Conservation (phyloP, 805 yeast species). For the Vanderwaltozyma polyspora region DNA sequence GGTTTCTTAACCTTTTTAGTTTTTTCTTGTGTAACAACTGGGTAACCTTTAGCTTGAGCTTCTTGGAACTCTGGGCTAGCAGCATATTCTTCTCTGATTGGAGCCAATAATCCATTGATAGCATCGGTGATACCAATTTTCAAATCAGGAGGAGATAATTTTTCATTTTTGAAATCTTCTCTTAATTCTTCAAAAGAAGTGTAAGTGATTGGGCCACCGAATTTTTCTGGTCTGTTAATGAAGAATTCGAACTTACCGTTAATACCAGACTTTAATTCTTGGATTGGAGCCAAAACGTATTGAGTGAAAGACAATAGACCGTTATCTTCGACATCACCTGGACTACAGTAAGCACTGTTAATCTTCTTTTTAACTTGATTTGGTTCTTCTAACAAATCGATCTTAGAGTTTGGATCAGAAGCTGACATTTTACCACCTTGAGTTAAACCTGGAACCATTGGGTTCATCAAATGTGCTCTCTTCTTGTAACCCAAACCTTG, state of each 20-base stretch:
- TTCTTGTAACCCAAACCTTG: slow-evolving; percentile 83
- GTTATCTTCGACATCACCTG: slow-evolving; percentile 84
- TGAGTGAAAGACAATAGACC: slow-evolving; percentile 82
- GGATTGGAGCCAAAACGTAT: slow-evolving; percentile 75
- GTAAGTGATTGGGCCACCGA: slow-evolving; percentile 86
- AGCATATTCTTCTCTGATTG: slow-evolving; percentile 63
- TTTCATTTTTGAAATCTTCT: slow-evolving; percentile 58
- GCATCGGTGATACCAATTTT: slow-evolving; percentile 85
- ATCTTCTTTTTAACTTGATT: slow-evolving; percentile 82
- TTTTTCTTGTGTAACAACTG: slow-evolving; percentile 50
- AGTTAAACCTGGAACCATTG: slow-evolving; percentile 94
- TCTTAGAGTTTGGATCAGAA: slow-evolving; percentile 95
- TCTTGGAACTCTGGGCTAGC: slow-evolving; percentile 61
- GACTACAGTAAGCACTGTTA: slow-evolving; percentile 86
- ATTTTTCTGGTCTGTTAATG: slow-evolving; percentile 89
- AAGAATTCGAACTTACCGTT: slow-evolving; percentile 50
- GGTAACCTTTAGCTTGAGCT: slow-evolving; percentile 72
- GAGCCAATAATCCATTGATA: slow-evolving; percentile 69
- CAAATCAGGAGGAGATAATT: slow-evolving; percentile 85
- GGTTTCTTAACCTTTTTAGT: slow-evolving; percentile 62
- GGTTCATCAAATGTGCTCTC: slow-evolving; percentile 97
- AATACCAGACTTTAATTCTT: slow-evolving; percentile 54
- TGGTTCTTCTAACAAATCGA: slow-evolving; percentile 85
- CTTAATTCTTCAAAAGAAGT: slow-evolving; percentile 55
- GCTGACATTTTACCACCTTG: slow-evolving; percentile 99